phyloP scores from a whole-genome alignment of 2,329 filamentous ascomycete species.

The Fusarium denticulatum region DNA sequence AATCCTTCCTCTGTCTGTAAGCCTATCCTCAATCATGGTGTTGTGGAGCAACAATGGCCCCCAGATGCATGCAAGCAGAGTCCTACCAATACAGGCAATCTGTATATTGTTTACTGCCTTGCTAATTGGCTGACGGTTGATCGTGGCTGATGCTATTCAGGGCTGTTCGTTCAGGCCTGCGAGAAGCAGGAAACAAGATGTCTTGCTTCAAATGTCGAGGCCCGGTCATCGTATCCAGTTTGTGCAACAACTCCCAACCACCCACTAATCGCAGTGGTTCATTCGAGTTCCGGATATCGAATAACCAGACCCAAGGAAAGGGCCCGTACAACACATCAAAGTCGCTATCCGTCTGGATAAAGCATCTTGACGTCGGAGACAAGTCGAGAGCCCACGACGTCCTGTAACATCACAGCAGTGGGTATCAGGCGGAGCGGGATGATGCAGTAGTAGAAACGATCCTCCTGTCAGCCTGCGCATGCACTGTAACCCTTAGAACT shows the following conservation, averaged over 20 bases:
- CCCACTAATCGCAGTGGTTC: background rate
- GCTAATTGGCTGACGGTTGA: constrained; percentile 14
- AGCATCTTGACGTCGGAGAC: constrained; percentile 5
- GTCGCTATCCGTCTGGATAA: constrained; percentile 5
- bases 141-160: constrained; percentile 25
- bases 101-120: background rate
- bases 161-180: constrained; percentile 16
- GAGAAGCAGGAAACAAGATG: constrained; percentile 9
- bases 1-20: constrained; percentile 14
- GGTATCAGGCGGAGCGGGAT: constrained; percentile 14
- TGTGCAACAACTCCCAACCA: constrained; percentile 20
- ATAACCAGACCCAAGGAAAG: background rate
- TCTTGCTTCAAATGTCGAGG: constrained; percentile 7
- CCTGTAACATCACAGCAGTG: constrained; percentile 11
- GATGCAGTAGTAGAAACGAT: constrained; percentile 20
- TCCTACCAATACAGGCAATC: constrained; percentile 5
- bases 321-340: constrained; percentile 1
- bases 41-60: constrained; percentile 25
- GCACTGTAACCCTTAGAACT: background rate
- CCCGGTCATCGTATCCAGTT: constrained; percentile 19
- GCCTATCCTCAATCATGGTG: constrained; percentile 15
- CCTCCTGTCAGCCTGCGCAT: constrained; percentile 16
- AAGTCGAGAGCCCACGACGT: background rate
- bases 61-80: constrained; percentile 33
- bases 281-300: background rate